Evolutionary conservation across 1,284 basidiomycete species (phyloP), one percentile per base, ranked within the genome.

Genomic region (Rhodotorula sp.): DNA sequence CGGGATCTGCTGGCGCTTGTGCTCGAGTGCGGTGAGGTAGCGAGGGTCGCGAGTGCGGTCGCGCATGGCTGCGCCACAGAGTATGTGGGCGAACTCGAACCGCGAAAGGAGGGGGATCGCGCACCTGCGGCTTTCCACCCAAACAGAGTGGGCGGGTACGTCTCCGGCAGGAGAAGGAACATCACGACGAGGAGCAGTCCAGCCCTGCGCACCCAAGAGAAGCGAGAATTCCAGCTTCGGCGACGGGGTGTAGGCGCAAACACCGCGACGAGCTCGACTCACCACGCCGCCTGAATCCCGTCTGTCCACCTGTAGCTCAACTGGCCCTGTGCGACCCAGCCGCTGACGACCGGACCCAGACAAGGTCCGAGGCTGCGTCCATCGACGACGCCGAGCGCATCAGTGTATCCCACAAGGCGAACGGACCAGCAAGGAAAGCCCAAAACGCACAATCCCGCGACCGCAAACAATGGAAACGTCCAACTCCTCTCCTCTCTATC

Each of bases 251-350:
- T 13, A 39, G 7, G 8, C 36, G 13, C 8, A 39, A 39, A 13
- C 7, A 39, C 8, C 36, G 36, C 36, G 8, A 39, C 8, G 36
- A 39, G 7, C 19, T 15, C 22, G n/a, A 22, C 19, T 48, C 30
- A 17, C 6, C n/a, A 58, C 62, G 34, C 15, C 0, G 62, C 62
- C 13, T 52, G 49, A 2, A 68, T 32, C 66, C 66, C 62, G 52
- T 71, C 70, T 2, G 59, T 58, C 66, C 66, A 67, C 8, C 51
- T 11, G 59, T 71, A 71, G 29, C 44, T 58, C 20, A 39, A 61
- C 1, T 27, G 44, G 34, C 61, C 54, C 27, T 64, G 54, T 2
- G 66, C 53, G 9, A 66, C 49, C 36, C 51, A 53, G 10, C 60
- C 60, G 27, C 65, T 56, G 9, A 63, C 44, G 15, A 46, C 47